Evolutionary conservation across 345 rosid genomes (phyloP).

Genomic region (Laguncularia racemosa): DNA sequence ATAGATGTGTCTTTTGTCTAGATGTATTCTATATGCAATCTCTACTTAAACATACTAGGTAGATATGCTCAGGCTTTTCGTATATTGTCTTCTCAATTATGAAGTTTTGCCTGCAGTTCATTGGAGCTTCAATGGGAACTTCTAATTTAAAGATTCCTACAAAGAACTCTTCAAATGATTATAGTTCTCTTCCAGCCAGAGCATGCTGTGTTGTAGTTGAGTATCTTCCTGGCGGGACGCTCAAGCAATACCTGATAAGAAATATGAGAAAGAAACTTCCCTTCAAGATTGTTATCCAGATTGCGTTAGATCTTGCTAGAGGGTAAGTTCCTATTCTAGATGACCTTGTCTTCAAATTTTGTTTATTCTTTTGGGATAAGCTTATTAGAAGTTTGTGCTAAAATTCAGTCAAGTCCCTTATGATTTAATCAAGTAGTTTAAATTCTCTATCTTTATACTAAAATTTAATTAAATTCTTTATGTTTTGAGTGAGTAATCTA

Average conservation of each 20-base stretch:
- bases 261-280: constrained; percentile 74
- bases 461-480: too few relatives aligned
- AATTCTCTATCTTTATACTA: too few relatives aligned
- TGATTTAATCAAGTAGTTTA: too few relatives aligned
- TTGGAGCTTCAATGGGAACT: constrained; percentile 96
- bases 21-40: neutral
- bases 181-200: constrained; percentile 35
- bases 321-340: constrained; percentile 41
- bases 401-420: too few relatives aligned
- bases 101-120: constrained; percentile 37
- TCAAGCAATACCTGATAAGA: constrained; percentile 67
- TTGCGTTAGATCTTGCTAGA: constrained; percentile 83
- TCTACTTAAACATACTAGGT: too few relatives aligned
- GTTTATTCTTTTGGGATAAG: neutral
- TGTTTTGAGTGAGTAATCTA: too few relatives aligned
- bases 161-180: constrained; percentile 26
- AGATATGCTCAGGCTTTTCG: neutral
- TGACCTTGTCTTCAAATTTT: neutral
- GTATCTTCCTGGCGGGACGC: constrained; percentile 75
- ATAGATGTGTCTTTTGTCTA: neutral
- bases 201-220: constrained; percentile 95
- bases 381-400: too few relatives aligned
- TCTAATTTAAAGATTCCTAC: constrained; percentile 70
- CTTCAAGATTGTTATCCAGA: constrained; percentile 60
- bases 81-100: constrained; percentile 1